Evolutionary conservation across 306 rosid genomes (phyloP).

Genomic region (Luffa aegyptiaca): DNA sequence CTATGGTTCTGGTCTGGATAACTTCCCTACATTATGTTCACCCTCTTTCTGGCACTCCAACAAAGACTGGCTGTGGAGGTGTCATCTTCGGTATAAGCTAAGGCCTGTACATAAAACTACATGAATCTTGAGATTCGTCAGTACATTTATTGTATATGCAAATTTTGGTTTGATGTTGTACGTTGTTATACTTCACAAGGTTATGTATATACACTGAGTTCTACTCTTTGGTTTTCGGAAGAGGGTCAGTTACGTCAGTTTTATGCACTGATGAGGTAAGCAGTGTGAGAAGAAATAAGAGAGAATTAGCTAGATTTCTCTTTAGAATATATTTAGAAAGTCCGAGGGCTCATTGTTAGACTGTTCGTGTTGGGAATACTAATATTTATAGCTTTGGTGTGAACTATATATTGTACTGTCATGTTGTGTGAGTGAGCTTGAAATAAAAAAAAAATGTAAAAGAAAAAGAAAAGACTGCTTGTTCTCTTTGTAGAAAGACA

Average conservation of each 20-base stretch:
- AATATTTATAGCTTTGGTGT: constrained; percentile 6
- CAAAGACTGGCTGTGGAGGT: neutral
- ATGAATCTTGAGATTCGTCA: constrained; percentile 11
- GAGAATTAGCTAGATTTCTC: constrained; percentile 6
- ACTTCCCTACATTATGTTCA: neutral
- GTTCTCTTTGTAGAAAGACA: neutral
- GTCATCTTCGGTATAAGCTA: neutral
- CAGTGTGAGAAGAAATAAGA: constrained; percentile 13
- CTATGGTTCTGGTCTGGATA: neutral
- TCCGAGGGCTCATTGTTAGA: neutral
- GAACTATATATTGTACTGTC: neutral
- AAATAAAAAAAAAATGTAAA: neutral
- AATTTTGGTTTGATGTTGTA: constrained; percentile 5
- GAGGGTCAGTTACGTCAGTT: neutral
- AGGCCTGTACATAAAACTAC: constrained; percentile 8
- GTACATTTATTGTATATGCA: constrained; percentile 12
- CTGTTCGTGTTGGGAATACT: neutral
- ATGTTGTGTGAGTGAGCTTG: neutral
- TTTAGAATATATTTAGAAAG: neutral
- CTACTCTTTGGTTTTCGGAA: neutral
- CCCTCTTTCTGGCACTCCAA: neutral
- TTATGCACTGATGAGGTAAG: constrained; percentile 30
- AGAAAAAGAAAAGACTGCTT: neutral
- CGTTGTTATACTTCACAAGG: neutral
- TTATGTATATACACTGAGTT: constrained; percentile 4